A percentile compares a stretch with the other conserved stretches of the same genome.
Conservation (phyloP, 306 rosid species). For the Rosa chinensis region DNA sequence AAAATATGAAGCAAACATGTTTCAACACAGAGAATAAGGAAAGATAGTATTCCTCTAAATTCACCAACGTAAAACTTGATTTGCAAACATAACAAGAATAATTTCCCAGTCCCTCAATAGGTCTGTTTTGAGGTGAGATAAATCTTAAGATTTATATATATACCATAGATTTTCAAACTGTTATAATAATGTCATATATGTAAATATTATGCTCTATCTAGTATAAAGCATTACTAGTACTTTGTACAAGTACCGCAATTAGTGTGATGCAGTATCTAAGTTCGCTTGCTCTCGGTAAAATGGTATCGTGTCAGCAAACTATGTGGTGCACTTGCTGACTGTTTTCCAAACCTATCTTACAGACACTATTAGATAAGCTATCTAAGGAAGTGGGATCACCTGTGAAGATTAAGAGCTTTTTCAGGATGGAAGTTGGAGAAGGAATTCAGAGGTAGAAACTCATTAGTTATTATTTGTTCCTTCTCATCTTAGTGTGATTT, state of each 20-base stretch:
- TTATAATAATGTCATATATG: neutral
- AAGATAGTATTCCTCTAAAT: neutral
- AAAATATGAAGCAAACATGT: neutral
- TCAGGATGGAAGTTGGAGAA: conserved; percentile 92
- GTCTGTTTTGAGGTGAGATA: neutral
- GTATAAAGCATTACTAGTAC: neutral
- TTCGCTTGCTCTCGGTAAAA: neutral
- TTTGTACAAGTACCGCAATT: neutral
- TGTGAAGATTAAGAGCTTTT: conserved; percentile 74
- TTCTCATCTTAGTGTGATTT: neutral
- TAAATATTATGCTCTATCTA: neutral
- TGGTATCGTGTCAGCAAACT: neutral
- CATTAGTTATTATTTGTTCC: neutral
- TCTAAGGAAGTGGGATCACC: conserved; percentile 84
- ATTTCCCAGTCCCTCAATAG: neutral
- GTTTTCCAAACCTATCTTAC: conserved; percentile 26
- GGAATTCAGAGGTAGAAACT: conserved; percentile 71
- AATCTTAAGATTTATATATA: neutral
- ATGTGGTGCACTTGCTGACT: conserved; percentile 9
- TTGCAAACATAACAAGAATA: neutral
- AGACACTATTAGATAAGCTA: conserved; percentile 67
- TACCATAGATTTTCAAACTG: neutral
- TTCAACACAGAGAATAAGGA: neutral
- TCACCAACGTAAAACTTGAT: neutral
- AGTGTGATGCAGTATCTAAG: neutral